Evolutionary conservation across 163 green algal genomes (phyloP), one percentile per base, ranked within the genome.

Genomic region (Chlamydomonas reinhardtii): DNA sequence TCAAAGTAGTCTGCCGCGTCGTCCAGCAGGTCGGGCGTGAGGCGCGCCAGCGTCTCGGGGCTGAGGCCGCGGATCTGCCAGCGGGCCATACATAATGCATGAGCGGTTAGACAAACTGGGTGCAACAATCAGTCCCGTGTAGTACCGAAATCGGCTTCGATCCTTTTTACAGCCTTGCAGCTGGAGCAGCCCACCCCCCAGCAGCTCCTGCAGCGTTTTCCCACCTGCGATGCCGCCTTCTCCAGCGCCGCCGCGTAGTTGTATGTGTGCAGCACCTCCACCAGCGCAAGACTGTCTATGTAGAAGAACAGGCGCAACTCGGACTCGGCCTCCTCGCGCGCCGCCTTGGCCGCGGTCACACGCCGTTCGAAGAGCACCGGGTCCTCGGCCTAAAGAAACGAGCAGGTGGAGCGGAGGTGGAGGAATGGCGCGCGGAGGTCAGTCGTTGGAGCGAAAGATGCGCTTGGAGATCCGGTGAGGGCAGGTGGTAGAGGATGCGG

Each of bases 181-280:
- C n/a, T n/a, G n/a, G n/a, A n/a, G n/a, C 43, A 6, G 11, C 43
- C 43, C 43, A 54, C 43, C 43, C 43, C 43, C 43, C 43, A 54
- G 11, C 6, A 54, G 11, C 43, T 11, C 43, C 43, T 54, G n/a
- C n/a, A n/a, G n/a, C n/a, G n/a, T n/a, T n/a, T n/a, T n/a, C 80
- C 0, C 54, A 85, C 82, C 88, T 89, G 82, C n/a, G 48, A 34
- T 5, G 88, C 83, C 35, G 61, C 78, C 2, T 52, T 34, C 27
- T 83, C 37, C n/a, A 91, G 70, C 0, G 88, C 88, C 22, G 69
- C 69, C 15, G 75, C 70, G 79, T 88, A 91, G 83, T 91, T 88
- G 79, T 92, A 90, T 4, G 89, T 92, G 35, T 90, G 70, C 62
- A 92, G 52, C n/a, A 92, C 89, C 79, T 92, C 89, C 75, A 92